A percentile compares a stretch with the other conserved stretches of the same genome.
Evolutionary conservation across 2,329 filamentous ascomycete species (phyloP).

Genomic region (Bimuria novae-zelandiae): DNA sequence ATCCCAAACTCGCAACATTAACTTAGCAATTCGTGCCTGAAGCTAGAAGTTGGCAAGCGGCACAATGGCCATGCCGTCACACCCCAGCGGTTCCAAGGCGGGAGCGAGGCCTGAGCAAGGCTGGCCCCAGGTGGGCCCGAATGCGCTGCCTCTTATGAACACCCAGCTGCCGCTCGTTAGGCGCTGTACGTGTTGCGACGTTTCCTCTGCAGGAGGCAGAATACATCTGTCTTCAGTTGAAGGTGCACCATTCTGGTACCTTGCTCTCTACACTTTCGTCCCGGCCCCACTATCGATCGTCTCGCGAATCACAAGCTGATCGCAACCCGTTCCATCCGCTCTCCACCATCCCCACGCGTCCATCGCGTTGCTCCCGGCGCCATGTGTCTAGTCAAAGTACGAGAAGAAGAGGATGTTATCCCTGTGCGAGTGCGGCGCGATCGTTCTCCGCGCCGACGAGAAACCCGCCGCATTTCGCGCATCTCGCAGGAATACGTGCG

Average conservation of each 20-base stretch:
- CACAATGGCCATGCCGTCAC: conserved; percentile 19
- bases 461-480: conserved; percentile 36
- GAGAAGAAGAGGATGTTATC: conserved; percentile 51
- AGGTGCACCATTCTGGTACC: not conserved
- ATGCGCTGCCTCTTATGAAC: conserved; percentile 21
- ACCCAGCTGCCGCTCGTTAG: conserved; percentile 12
- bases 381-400: conserved; percentile 55
- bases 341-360: not conserved
- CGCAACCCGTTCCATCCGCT: conserved; percentile 22
- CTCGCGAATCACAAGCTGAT: conserved; percentile 41
- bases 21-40: not conserved
- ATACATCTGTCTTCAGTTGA: not conserved
- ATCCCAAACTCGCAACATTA: too few relatives aligned
- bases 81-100: conserved; percentile 21
- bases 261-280: conserved; percentile 16
- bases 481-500: conserved; percentile 32
- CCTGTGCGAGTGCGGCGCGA: conserved; percentile 43
- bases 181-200: not conserved
- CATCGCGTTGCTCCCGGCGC: too few relatives aligned
- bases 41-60: not conserved
- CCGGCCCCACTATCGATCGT: conserved; percentile 32
- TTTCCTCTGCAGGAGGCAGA: not conserved
- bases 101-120: conserved; percentile 19
- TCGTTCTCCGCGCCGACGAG: conserved; percentile 37
- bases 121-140: conserved; percentile 21